phyloP scores from a whole-genome alignment of 163 green algal species.

The Volvox carteri region DNA sequence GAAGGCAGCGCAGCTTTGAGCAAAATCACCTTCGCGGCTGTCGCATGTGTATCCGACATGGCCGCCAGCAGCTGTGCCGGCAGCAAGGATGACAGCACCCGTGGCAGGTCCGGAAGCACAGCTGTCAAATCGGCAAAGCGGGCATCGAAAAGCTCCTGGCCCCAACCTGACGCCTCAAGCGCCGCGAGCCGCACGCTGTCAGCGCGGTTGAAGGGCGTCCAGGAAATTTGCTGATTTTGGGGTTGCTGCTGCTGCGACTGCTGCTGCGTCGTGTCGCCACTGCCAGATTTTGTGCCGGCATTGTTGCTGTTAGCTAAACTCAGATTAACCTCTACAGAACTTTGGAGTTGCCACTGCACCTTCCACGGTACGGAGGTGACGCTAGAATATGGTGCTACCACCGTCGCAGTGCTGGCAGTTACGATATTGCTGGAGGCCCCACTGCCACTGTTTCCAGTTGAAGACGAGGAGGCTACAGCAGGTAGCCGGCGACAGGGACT shows the following conservation, averaged over 20 bases:
- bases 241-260: background rate
- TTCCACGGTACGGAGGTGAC: slow-evolving; percentile 48
- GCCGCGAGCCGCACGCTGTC: background rate
- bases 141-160: background rate
- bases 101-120: slow-evolving; percentile 43
- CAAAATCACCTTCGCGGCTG: background rate
- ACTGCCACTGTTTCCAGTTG: background rate
- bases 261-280: background rate
- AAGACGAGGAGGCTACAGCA: background rate
- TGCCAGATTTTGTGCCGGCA: too few relatives aligned
- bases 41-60: background rate
- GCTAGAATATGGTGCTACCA: slow-evolving; percentile 61
- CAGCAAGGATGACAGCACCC: background rate
- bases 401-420: slow-evolving; percentile 20
- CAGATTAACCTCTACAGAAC: background rate
- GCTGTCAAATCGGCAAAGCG: slow-evolving; percentile 19
- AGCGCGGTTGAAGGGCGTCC: slow-evolving; percentile 32
- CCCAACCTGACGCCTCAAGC: slow-evolving; percentile 16
- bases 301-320: background rate
- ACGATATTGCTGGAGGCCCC: background rate
- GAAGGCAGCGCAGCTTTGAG: slow-evolving; percentile 30
- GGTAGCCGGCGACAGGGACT: background rate
- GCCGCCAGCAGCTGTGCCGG: background rate
- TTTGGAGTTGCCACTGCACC: slow-evolving; percentile 54
- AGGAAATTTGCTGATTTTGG: background rate